Evolutionary conservation across 371 early-diverging fungal species (phyloP).

Genomic region (Saksenaea vasiformis): DNA sequence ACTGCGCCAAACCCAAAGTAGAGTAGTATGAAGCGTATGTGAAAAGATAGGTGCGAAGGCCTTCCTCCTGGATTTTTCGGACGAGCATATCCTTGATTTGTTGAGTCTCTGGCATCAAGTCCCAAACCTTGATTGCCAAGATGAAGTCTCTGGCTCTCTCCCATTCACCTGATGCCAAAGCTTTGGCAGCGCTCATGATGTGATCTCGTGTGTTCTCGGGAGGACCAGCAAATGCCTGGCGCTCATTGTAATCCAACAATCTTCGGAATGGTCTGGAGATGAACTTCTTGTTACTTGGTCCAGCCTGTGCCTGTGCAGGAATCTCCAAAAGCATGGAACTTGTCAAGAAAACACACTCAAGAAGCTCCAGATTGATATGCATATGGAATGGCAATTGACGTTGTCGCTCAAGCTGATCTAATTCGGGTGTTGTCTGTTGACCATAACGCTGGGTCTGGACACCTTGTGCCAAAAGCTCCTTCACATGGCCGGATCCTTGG

Average conservation of each 20-base stretch:
- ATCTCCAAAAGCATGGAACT: conserved; percentile 96
- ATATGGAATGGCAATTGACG: conserved; percentile 98
- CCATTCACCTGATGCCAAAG: conserved; percentile 94
- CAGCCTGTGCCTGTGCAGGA: conserved; percentile 90
- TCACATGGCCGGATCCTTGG: conserved; percentile 81
- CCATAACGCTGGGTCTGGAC: conserved; percentile 75
- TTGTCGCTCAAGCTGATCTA: conserved; percentile 90
- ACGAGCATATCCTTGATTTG: conserved; percentile 88
- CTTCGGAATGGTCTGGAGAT: conserved; percentile 93
- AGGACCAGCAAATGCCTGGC: conserved; percentile 94
- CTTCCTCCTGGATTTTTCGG: conserved; percentile 92
- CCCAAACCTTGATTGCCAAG: conserved; percentile 94
- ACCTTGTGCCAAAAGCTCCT: conserved; percentile 96
- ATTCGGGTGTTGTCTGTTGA: conserved; percentile 74
- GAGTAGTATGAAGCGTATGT: conserved; percentile 88
- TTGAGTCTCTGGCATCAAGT: conserved; percentile 79
- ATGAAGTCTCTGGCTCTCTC: conserved; percentile 82
- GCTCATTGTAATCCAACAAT: conserved; percentile 92
- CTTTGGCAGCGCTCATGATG: conserved; percentile 95
- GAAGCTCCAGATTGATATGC: conserved; percentile 97
- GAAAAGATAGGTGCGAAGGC: conserved; percentile 94
- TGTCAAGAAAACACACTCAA: conserved; percentile 95
- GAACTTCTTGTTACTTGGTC: conserved; percentile 77
- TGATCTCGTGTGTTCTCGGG: conserved; percentile 98
- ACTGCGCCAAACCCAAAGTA: conserved; percentile 79